Percentiles rank a stretch among this genome's conserved stretches.
phyloP scores from a whole-genome alignment of 345 rosid genomes.

The Alliaria petiolata region DNA sequence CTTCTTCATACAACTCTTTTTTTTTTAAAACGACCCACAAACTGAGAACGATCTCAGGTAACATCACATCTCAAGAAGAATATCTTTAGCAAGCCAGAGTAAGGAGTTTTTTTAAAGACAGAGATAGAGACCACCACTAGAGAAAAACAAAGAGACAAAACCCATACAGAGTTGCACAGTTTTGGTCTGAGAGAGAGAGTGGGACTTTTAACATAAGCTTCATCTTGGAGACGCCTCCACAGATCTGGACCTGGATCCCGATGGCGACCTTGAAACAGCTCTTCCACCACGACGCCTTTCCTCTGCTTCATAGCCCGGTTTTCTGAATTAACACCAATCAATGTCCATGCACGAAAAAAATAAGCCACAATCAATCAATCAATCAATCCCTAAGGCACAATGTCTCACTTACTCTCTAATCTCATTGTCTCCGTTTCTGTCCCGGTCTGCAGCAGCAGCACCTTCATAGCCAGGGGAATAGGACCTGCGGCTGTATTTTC shows the following conservation, averaged over 20 bases:
- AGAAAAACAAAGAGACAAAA: neutral
- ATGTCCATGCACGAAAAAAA: neutral
- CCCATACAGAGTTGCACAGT: neutral
- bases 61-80: neutral
- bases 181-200: neutral
- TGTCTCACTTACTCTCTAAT: conserved; percentile 49
- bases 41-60: neutral
- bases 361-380: neutral
- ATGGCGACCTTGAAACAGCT: conserved; percentile 55
- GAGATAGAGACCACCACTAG: neutral
- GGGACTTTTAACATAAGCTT: neutral
- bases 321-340: conserved; percentile 34
- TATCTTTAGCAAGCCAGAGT: conserved; percentile 13
- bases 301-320: conserved; percentile 42
- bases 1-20: neutral
- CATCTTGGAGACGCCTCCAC: conserved; percentile 54
- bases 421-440: conserved; percentile 42
- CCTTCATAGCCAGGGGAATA: conserved; percentile 62
- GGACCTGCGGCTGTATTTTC: conserved; percentile 43
- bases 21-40: neutral
- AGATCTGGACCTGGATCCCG: conserved; percentile 75
- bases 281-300: conserved; percentile 40
- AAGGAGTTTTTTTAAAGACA: neutral
- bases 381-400: neutral
- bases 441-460: conserved; percentile 30